Conservation (phyloP, 2,329 filamentous ascomycete genomes). For the Tolypocladium capitatum region DNA sequence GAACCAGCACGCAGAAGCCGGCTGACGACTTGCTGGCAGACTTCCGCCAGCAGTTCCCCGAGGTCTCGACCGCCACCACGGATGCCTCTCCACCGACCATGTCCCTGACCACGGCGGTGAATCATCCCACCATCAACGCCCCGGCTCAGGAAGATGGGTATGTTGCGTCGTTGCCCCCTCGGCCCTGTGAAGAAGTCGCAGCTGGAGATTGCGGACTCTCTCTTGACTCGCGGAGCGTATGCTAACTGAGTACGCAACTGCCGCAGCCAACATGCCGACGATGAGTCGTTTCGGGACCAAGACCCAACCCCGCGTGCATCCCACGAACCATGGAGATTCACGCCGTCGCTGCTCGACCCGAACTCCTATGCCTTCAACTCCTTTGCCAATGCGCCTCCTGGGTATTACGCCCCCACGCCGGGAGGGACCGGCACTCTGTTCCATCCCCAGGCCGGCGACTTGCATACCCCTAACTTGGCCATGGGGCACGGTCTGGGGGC, state of each 20-base stretch:
- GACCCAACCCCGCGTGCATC: slow-evolving; percentile 72
- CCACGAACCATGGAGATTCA: slow-evolving; percentile 76
- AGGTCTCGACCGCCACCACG: slow-evolving; percentile 45
- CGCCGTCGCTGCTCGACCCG: slow-evolving; percentile 76
- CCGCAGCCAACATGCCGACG: slow-evolving; percentile 11
- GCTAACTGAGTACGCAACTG: neutral
- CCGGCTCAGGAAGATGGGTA: slow-evolving; percentile 15
- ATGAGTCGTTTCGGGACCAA: slow-evolving; percentile 45
- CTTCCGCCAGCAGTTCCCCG: slow-evolving; percentile 73
- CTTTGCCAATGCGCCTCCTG: slow-evolving; percentile 67
- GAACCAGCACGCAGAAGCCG: slow-evolving; percentile 69
- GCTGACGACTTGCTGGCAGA: slow-evolving; percentile 67
- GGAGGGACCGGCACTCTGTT: slow-evolving; percentile 70
- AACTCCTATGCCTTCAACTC: slow-evolving; percentile 68
- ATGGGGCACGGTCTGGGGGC: slow-evolving; percentile 68
- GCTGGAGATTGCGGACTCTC: neutral
- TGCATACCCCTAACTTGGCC: slow-evolving; percentile 69
- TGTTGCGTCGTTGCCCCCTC: neutral
- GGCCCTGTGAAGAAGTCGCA: neutral
- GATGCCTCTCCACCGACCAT: slow-evolving; percentile 27
- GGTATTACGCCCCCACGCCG: slow-evolving; percentile 80
- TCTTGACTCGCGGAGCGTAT: neutral
- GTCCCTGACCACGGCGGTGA: slow-evolving; percentile 19
- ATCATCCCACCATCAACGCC: slow-evolving; percentile 10
- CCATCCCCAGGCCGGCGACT: slow-evolving; percentile 70